Conservation (phyloP, 2,329 filamentous ascomycete genomes). For the Fusarium cicatricum region DNA sequence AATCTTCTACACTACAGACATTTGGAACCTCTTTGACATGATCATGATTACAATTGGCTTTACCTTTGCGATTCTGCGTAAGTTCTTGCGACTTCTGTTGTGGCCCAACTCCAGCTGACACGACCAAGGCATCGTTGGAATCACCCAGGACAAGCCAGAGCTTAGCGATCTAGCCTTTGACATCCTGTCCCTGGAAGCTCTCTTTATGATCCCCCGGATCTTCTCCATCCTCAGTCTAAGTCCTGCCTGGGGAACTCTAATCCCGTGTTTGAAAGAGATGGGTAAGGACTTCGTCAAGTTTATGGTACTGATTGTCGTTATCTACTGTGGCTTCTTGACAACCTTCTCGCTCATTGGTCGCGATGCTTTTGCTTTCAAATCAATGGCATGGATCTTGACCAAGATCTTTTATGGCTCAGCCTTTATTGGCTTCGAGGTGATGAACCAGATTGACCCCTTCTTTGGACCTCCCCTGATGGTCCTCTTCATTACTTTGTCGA, state of each 20-base stretch:
- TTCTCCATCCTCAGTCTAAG: slow-evolving; percentile 88
- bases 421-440: slow-evolving; percentile 76
- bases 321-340: slow-evolving; percentile 89
- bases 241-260: slow-evolving; percentile 88
- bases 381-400: slow-evolving; percentile 80
- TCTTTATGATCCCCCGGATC: slow-evolving; percentile 89
- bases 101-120: slow-evolving; percentile 3
- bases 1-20: slow-evolving; percentile 83
- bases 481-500: slow-evolving; percentile 79
- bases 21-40: slow-evolving; percentile 80
- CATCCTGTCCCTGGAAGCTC: slow-evolving; percentile 85
- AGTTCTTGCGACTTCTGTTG: slow-evolving; percentile 47
- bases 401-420: slow-evolving; percentile 84
- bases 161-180: slow-evolving; percentile 87
- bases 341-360: slow-evolving; percentile 84
- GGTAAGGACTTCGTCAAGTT: slow-evolving; percentile 92
- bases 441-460: slow-evolving; percentile 65
- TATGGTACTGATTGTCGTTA: slow-evolving; percentile 77
- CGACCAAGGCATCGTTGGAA: slow-evolving; percentile 44
- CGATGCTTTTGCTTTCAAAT: slow-evolving; percentile 67
- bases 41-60: slow-evolving; percentile 78
- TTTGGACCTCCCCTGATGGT: slow-evolving; percentile 71
- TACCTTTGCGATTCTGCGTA: slow-evolving; percentile 75
- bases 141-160: slow-evolving; percentile 61
- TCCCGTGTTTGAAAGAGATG: slow-evolving; percentile 94